phyloP scores from a whole-genome alignment of 148 eudicot genomes.

The Agrostemma githago region DNA sequence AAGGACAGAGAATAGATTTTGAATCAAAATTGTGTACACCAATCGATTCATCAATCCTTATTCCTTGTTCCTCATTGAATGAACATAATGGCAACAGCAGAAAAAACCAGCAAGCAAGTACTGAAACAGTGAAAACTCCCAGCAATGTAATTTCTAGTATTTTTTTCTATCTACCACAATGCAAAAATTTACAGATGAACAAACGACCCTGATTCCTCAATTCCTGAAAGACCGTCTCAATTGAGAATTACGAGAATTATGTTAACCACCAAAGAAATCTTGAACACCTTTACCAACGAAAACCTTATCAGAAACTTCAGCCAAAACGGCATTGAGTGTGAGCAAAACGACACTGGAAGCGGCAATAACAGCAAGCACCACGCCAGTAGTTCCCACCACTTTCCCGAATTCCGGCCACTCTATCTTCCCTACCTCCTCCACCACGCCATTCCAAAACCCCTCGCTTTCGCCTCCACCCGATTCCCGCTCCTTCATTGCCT shows the following conservation, averaged over 20 bases:
- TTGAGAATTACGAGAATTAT: neutral
- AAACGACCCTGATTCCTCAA: no score
- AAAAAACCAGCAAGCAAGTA: no score
- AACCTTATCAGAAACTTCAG: slow-evolving; percentile 76
- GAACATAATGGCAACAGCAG: no score
- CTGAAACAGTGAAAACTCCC: no score
- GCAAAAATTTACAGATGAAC: no score
- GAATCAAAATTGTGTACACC: no score
- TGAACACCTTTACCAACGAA: slow-evolving; percentile 89
- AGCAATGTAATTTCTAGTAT: no score
- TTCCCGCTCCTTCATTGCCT: slow-evolving; percentile 57
- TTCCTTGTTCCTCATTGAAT: no score
- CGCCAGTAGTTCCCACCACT: slow-evolving; percentile 73
- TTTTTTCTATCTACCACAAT: no score
- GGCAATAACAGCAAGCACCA: slow-evolving; percentile 74
- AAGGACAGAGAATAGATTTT: no score
- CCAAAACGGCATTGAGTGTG: slow-evolving; percentile 79
- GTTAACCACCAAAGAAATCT: slow-evolving; percentile 59
- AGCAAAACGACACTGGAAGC: slow-evolving; percentile 91
- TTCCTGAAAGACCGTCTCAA: no score
- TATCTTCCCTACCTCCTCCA: slow-evolving; percentile 67
- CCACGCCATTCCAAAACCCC: slow-evolving; percentile 51
- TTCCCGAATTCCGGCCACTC: slow-evolving; percentile 84
- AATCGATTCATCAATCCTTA: no score
- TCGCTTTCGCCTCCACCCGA: slow-evolving; percentile 6